Percentiles rank a stretch among this genome's conserved stretches.
Evolutionary conservation across 1,139 yeast species (phyloP).

Genomic region (Meyerozyma carpophila): DNA sequence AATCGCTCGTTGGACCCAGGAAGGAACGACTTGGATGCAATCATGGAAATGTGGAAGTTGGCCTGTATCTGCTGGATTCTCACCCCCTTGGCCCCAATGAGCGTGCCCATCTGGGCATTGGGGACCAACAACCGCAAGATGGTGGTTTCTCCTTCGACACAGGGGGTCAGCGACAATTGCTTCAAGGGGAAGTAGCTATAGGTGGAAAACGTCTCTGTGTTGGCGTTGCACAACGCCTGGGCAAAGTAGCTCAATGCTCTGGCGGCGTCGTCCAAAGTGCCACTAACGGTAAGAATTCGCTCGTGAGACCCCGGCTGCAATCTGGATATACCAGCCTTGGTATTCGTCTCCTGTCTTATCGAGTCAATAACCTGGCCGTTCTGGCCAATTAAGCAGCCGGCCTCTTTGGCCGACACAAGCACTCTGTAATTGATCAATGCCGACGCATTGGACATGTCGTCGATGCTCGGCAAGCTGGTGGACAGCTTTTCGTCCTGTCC

Average conservation of each 20-base stretch:
- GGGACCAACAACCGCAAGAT: conserved; percentile 72
- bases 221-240: conserved; percentile 47
- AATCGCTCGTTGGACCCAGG: conserved; percentile 84
- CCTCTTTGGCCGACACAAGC: conserved; percentile 79
- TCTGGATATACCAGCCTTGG: conserved; percentile 86
- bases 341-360: conserved; percentile 70
- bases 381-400: conserved; percentile 88
- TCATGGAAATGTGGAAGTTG: conserved; percentile 67
- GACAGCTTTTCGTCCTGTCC: conserved; percentile 6
- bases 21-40: conserved; percentile 80
- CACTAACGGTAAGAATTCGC: conserved; percentile 76
- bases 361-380: conserved; percentile 78
- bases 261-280: conserved; percentile 70
- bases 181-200: conserved; percentile 60
- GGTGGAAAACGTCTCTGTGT: conserved; percentile 23
- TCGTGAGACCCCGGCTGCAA: conserved; percentile 80
- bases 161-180: conserved; percentile 47
- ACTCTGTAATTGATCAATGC: conserved; percentile 57
- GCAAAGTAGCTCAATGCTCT: conserved; percentile 71
- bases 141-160: conserved; percentile 48
- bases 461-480: conserved; percentile 25
- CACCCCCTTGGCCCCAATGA: conserved; percentile 81
- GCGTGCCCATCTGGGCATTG: conserved; percentile 84
- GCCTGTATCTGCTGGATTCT: conserved; percentile 81
- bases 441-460: conserved; percentile 23